These are phyloP conservation scores for Verticillium tricorpus DNA, from an alignment of 2,329 filamentous ascomycete species.

Conservation along the genomic window DNA sequence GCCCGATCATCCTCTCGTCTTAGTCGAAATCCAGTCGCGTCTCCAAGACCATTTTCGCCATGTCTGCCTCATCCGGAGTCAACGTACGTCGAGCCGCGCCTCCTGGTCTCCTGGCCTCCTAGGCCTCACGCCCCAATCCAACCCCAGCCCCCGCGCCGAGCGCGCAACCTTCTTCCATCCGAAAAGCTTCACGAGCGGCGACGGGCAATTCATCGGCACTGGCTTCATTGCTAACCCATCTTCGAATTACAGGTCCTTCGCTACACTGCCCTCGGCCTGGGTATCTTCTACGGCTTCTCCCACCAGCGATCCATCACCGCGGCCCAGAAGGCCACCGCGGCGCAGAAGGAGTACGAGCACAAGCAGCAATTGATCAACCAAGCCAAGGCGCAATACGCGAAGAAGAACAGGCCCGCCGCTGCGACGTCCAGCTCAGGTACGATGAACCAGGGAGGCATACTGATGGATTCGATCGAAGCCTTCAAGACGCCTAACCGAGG, in stretches of 20 bases:
- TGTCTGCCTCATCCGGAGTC: conserved; percentile 61
- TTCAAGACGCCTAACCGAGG: background rate
- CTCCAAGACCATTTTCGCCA: conserved; percentile 42
- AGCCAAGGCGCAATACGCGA: conserved; percentile 86
- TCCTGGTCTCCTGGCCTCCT: conserved; percentile 15
- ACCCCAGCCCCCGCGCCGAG: background rate
- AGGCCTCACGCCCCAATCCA: background rate
- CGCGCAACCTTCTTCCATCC: background rate
- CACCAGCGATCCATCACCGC: conserved; percentile 81
- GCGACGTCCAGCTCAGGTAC: conserved; percentile 15
- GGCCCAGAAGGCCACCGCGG: conserved; percentile 63
- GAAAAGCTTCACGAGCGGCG: background rate
- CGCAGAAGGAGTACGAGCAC: conserved; percentile 80
- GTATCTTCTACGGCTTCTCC: conserved; percentile 92
- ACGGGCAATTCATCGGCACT: background rate
- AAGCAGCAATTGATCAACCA: conserved; percentile 89
- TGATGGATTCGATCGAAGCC: background rate
- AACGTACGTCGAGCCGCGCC: conserved; percentile 49
- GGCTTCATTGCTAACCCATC: background rate
- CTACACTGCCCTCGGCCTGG: conserved; percentile 88
- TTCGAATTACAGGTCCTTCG: conserved; percentile 73
- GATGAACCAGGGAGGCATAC: conserved; percentile 9
- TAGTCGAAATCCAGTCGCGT: conserved; percentile 33
- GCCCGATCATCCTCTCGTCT: conserved; percentile 28
- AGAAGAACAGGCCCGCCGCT: conserved; percentile 57